Base-by-base conservation (phyloP, 1,284 basidiomycete species). In the Apiotrichum sp. region DNA sequence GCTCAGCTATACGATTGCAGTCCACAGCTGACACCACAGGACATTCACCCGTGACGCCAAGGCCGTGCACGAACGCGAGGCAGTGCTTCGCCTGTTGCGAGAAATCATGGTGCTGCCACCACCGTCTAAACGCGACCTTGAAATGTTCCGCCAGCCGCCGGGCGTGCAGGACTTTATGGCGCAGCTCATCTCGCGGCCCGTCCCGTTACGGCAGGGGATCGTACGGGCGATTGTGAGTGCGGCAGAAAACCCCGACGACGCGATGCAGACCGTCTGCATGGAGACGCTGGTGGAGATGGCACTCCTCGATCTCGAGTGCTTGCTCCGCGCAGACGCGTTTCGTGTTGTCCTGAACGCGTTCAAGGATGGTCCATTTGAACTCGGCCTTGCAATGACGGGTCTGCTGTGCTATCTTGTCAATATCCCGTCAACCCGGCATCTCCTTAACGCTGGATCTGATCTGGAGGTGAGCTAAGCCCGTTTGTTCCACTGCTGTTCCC, bases 11-110 rank as follows among this genome's bases (percentile, higher is more conserved):
- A 13, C 42, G 34, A 6, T 8, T 1, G 36, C 7, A 8, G n/a
- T 14, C 1, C 6, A 32, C 34, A 22, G 45, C 56, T 56, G 33
- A 56, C 56, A 0, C 6, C 10, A n/a, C 56, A 93, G 92, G 59
- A 86, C 92, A 0, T 80, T 97, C 33, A 83, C 87, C 1, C 84
- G 92, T 14, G 93, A 97, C 69, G 85, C 84, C 68, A 88, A 91
- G 66, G 64, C 66, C 63, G 83, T 86, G 1, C 80, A 86, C 2
- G 95, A 98, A 78, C 89, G 93, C 68, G 90, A 97, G 70, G 93
- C 98, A 72, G 91, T 84, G n/a, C 84, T 99, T 65, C 90, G 91
- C 61, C 83, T 98, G 22, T 83, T 98, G 47, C 86, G 95, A n/a
- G 78, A 85, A 2, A 83, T 93, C 42, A 82, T 93, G 22, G 84